Conservation (phyloP, 176 grass and related monocot genomes). For the Raddia distichophylla region DNA sequence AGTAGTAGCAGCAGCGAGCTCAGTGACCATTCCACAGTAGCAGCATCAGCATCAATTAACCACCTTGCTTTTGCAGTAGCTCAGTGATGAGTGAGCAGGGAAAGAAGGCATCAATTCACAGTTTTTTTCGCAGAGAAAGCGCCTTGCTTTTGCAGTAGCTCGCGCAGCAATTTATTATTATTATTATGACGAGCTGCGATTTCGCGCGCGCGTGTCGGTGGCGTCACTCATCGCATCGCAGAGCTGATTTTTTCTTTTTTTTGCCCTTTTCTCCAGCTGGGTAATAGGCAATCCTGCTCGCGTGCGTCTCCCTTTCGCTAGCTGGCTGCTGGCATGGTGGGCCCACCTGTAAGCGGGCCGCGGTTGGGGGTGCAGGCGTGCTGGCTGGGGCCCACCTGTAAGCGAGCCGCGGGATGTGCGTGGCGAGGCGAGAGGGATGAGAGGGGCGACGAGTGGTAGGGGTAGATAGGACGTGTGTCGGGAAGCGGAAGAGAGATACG, state of each 20-base stretch:
- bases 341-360: conserved; percentile 14
- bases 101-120: no score
- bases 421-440: not conserved
- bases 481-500: conserved; percentile 10
- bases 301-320: not conserved
- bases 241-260: not conserved
- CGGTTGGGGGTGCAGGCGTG: no score
- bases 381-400: conserved; percentile 27
- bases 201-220: conserved; percentile 29
- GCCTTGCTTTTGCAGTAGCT: no score
- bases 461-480: conserved; percentile 46
- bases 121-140: no score
- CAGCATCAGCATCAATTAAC: no score
- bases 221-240: not conserved
- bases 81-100: no score
- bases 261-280: no score
- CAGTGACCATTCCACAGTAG: no score
- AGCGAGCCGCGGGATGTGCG: not conserved
- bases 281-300: no score
- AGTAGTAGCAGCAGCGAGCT: no score
- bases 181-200: not conserved
- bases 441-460: no score
- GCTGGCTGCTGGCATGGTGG: conserved; percentile 44
- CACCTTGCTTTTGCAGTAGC: no score
- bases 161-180: not conserved